Base-by-base conservation (phyloP, 2,329 filamentous ascomycete species). In the Cercospora zeina region DNA sequence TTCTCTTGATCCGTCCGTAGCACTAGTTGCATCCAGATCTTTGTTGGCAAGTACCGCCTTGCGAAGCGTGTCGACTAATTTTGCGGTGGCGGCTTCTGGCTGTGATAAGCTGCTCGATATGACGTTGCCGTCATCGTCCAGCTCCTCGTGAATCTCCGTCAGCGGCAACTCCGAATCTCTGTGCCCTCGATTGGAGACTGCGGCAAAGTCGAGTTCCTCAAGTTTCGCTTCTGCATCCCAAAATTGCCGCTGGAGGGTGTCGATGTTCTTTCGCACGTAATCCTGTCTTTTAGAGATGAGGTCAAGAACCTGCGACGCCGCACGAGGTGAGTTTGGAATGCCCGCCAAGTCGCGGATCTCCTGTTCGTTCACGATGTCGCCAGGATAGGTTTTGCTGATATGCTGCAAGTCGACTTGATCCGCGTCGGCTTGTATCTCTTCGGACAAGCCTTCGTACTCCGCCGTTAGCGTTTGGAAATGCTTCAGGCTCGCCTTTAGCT, bases 401-500 rank as follows among this genome's bases (percentile, higher is more conserved):
- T 70, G 66, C 14, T 63, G 62, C 49, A 73, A 54, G 16, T 69
- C 67, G n/a, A 62, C 34, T 7, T 49, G 55, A 14, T 65, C 67
- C 16, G 71, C 74, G 27, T 88, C 73, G 3, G 79, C 80, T 57
- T 85, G 77, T 31, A 97, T 84, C 71, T 96, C 91, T 74, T 96
- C 91, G 73, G 90, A 92, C 65, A 97, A 82, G 24, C 88, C 86
- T 73, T 96, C 91, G 76, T 97, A 97, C 75, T 97, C 93, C 53
- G 89, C 86, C 74, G 96, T 93, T 85, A 90, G 96, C 59, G 87
- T 88, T 67, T 90, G 89, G 93, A 93, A 99, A 78, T 96, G 89
- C 65, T 87, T 86, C 58, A 97, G 82, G 6, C 89, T 87, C 71
- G 89, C 86, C 59, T 85, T 85, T 19, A 97, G 83, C 73, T 91